Conservation (phyloP, 495 filamentous ascomycete species). For the Annulohypoxylon stygium region DNA sequence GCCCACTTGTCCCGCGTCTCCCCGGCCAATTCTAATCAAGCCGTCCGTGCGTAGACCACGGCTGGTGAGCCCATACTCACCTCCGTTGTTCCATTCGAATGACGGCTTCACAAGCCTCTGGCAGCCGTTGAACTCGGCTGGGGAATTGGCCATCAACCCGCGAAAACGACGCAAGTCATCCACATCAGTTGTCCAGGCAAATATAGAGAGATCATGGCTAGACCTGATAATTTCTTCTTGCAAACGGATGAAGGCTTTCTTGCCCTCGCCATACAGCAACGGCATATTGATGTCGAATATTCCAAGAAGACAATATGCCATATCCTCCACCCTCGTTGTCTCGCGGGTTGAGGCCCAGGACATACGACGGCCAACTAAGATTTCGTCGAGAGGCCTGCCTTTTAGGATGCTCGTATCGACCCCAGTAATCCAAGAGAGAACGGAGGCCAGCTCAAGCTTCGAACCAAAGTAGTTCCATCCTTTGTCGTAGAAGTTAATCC, state of each 20-base stretch:
- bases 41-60: slow-evolving; percentile 38
- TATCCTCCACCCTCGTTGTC: slow-evolving; percentile 49
- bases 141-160: slow-evolving; percentile 39
- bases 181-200: slow-evolving; percentile 39
- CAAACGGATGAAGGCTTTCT: slow-evolving; percentile 48
- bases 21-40: slow-evolving; percentile 34
- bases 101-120: slow-evolving; percentile 38
- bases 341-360: slow-evolving; percentile 47
- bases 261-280: slow-evolving; percentile 51
- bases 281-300: slow-evolving; percentile 53
- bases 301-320: slow-evolving; percentile 51
- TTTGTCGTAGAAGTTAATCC: slow-evolving; percentile 40
- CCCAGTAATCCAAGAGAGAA: slow-evolving; percentile 46
- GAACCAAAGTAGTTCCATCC: slow-evolving; percentile 49
- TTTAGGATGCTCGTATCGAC: slow-evolving; percentile 44
- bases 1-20: slow-evolving; percentile 19
- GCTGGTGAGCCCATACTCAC: slow-evolving; percentile 42
- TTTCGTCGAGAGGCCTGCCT: slow-evolving; percentile 32
- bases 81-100: slow-evolving; percentile 40
- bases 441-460: slow-evolving; percentile 42
- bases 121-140: slow-evolving; percentile 40
- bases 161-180: slow-evolving; percentile 32
- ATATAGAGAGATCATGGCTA: slow-evolving; percentile 45
- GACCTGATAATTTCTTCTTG: slow-evolving; percentile 47
- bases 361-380: slow-evolving; percentile 48